phyloP scores from a whole-genome alignment of 1,284 basidiomycete genomes.

The Trichosporon sp. region DNA sequence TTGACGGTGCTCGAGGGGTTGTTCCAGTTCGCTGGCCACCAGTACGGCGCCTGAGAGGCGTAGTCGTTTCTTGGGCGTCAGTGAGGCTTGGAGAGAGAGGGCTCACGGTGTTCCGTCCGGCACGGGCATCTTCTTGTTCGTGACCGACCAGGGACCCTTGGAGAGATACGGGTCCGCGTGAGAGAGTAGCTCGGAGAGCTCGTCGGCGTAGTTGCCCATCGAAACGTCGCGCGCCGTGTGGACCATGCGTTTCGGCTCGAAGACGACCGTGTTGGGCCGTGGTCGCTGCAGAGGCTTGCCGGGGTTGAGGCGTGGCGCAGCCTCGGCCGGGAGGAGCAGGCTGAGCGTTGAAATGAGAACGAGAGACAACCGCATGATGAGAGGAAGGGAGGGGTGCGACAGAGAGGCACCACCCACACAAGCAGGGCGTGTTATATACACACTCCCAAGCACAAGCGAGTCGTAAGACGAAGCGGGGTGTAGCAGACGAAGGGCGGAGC shows the following conservation, averaged over 20 bases:
- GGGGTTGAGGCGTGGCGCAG: not conserved
- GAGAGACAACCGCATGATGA: not conserved
- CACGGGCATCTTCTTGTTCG: conserved; percentile 6
- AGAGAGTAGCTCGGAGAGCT: not conserved
- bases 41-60: conserved; percentile 16
- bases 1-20: not conserved
- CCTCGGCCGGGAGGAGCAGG: not conserved
- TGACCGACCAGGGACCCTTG: conserved; percentile 11
- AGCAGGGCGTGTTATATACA: too few species aligned
- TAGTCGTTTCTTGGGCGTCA: conserved; percentile 9
- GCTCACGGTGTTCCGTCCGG: conserved; percentile 8
- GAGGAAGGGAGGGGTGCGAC: not conserved
- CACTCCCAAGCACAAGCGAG: too few species aligned
- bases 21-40: conserved; percentile 14
- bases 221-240: not conserved
- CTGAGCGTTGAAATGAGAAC: not conserved
- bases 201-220: not conserved
- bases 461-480: too few species aligned
- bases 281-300: not conserved
- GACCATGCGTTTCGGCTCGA: conserved; percentile 8
- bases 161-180: not conserved
- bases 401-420: not conserved
- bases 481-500: too few species aligned
- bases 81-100: not conserved
- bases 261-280: conserved; percentile 2